Evolutionary conservation across 108 stramenopile genomes (phyloP), one percentile per base, ranked within the genome.

Genomic region (Chaetoceros muelleri): DNA sequence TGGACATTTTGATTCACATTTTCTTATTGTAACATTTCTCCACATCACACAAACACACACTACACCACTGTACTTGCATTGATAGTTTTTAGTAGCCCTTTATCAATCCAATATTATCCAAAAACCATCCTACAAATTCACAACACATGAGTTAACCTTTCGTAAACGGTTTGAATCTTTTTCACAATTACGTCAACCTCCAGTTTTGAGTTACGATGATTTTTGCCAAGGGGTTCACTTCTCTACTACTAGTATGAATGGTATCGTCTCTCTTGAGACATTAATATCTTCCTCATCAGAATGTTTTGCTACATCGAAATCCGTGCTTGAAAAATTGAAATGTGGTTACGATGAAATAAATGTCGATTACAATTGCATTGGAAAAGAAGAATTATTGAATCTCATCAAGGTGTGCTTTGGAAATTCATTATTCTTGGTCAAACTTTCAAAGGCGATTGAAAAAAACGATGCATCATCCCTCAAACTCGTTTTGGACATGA

Each of bases 121-220:
- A 25, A 55, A 57, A 56, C 60, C 20, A 22, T 10, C 24, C 1
- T 76, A 59, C 44, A 68, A 73, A 52, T 86, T 84, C 57, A 86
- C 88, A 26, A 68, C 88, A 1, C 67, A 66, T 21, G 51, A 67
- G 30, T 63, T 40, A 23, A 65, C 81, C 10, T 90, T 85, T 55
- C 53, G 78, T 44, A 80, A 82, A 55, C 74, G 84, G 29, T 90
- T 79, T 52, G 84, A 83, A 28, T 64, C 75, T 1, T 90, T 90
- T 57, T 24, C 26, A 19, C 17, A 30, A 13, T 69, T 90, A 46
- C 69, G 67, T n/a, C 78, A 80, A 53, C 88, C 88, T 19, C 88
- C 82, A n/a, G 40, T 56, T 3, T 68, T 90, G 24, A 31, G 62
- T 2, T 90, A 78, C 47, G 69, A 80, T 3, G 84, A 90, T 53